These are phyloP conservation scores for Atkinsonella hypoxylon DNA, from an alignment of 2,329 filamentous ascomycete species.

Conservation along the genomic window DNA sequence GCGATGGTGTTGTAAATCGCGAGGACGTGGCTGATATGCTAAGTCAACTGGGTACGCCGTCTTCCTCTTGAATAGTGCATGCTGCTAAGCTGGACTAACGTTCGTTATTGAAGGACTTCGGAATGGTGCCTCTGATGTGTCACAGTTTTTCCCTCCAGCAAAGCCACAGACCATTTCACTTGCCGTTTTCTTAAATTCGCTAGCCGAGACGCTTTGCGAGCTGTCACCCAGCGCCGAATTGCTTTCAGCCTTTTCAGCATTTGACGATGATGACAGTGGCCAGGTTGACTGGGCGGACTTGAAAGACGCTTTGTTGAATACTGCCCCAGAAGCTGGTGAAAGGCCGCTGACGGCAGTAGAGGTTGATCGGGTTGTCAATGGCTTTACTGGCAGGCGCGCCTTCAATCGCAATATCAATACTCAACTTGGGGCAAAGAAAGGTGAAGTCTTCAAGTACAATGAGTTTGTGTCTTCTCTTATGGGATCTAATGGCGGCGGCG, in stretches of 20 bases:
- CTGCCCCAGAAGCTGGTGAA: slow-evolving; percentile 63
- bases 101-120: slow-evolving; percentile 49
- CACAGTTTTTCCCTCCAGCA: slow-evolving; percentile 69
- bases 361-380: slow-evolving; percentile 76
- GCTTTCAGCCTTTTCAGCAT: slow-evolving; percentile 81
- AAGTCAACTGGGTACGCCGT: slow-evolving; percentile 57
- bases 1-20: slow-evolving; percentile 69
- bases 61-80: not conserved
- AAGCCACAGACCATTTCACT: slow-evolving; percentile 65
- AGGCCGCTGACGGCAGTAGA: slow-evolving; percentile 55
- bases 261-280: slow-evolving; percentile 90
- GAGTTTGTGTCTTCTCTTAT: slow-evolving; percentile 72
- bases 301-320: slow-evolving; percentile 71
- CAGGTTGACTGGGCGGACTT: slow-evolving; percentile 79
- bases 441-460: slow-evolving; percentile 86
- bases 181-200: slow-evolving; percentile 71
- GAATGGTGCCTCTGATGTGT: slow-evolving; percentile 56
- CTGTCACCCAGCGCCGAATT: slow-evolving; percentile 73
- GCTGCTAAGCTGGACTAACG: not conserved
- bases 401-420: slow-evolving; percentile 55
- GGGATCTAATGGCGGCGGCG: slow-evolving; percentile 34
- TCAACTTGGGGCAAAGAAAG: slow-evolving; percentile 47
- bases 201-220: slow-evolving; percentile 61
- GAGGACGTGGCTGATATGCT: slow-evolving; percentile 85
- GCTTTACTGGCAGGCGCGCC: slow-evolving; percentile 72